Evolutionary conservation across 2,329 filamentous ascomycete species (phyloP), one percentile per base, ranked within the genome.

Genomic region (Colletotrichum lini): DNA sequence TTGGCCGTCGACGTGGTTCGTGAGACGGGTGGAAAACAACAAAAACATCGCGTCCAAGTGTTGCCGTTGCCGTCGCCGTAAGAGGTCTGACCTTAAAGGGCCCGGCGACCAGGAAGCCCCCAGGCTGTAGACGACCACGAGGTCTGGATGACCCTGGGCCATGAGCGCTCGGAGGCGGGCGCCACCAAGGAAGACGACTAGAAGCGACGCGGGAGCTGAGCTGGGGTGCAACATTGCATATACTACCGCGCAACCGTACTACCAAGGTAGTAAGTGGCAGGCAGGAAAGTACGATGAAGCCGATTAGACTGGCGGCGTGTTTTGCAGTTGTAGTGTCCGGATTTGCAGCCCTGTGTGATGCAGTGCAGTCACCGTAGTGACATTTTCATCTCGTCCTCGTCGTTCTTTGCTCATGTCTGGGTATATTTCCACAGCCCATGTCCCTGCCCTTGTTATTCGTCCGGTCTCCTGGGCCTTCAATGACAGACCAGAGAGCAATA

Each of bases 181-280:
- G 60, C 60, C 49, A 45, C 50, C 60, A 38, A 54, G 12, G 49
- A 63, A 54, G 40, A 54, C 60, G 21, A 54, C 60, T 54, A 63
- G 60, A 63, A 63, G 60, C 38, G 35, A 23, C n/a, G n/a, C 38
- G 50, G 50, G 38, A 38, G 44, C 47, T 63, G 38, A 40, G 40
- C 60, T 54, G 38, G 52, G 60, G 18, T 54, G 49, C 40, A 40
- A 23, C 38, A 9, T 45, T 23, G 38, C 21, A 30, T 21, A n/a
- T 38, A 38, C 35, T 38, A 38, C 35, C 35, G 35, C 35, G 8
- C 35, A 10, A 38, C 35, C 35, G 35, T 38, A 38, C 35, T 38
- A 38, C 8, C 9, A 38, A 38, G 35, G 35, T 38, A 38, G 12
- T 35, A 35, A 7, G 9, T 50, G 15, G 45, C 26, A 21, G 16